phyloP scores from a whole-genome alignment of 148 eudicot species.

The Cornus suecica region DNA sequence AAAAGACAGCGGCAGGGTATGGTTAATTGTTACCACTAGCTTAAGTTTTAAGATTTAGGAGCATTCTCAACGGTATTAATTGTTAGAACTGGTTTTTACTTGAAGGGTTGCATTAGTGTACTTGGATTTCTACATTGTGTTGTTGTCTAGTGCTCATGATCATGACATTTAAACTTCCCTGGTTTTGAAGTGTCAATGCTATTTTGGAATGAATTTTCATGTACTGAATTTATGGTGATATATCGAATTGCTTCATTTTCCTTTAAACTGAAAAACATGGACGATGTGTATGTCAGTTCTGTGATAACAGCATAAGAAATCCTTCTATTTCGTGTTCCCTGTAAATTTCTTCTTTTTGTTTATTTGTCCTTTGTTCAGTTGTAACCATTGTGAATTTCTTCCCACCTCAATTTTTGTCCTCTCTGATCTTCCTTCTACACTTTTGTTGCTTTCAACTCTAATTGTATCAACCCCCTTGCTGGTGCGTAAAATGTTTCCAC shows the following conservation, averaged over 20 bases:
- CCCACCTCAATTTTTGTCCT: not conserved
- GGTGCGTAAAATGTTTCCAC: not conserved
- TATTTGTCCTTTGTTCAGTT: not conserved
- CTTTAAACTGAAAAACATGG: not conserved
- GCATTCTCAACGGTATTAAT: not conserved
- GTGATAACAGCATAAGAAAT: not conserved
- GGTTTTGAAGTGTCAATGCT: not conserved
- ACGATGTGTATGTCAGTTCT: not conserved
- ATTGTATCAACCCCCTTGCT: not conserved
- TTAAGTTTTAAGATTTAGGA: not conserved
- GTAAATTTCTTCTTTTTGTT: too few relatives aligned
- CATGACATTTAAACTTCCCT: not conserved
- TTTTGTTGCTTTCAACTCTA: not conserved
- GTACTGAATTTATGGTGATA: not conserved
- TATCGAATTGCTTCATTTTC: not conserved
- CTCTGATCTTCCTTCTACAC: not conserved
- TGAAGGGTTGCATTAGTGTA: not conserved
- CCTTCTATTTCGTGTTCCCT: not conserved
- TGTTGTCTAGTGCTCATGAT: not conserved
- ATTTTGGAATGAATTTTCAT: not conserved
- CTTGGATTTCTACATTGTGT: not conserved
- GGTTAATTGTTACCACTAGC: not conserved
- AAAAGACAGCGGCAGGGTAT: constrained; percentile 64
- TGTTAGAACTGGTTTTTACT: not conserved
- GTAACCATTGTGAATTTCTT: not conserved